Base-by-base conservation (phyloP, 306 rosid genomes). In the peach (Prunus persica) region DNA sequence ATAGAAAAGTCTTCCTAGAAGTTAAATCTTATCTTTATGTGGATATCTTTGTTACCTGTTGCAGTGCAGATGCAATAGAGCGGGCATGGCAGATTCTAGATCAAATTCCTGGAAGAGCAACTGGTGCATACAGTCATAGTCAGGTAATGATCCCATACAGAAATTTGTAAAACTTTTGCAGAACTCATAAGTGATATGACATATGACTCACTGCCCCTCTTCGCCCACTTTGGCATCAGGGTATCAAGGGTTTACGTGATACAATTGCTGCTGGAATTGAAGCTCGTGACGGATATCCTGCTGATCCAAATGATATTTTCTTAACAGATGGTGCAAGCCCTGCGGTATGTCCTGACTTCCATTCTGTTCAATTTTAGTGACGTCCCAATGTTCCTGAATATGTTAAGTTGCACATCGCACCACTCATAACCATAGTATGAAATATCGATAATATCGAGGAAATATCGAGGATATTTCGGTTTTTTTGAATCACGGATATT, bases 291-390 rank as follows among this genome's bases (percentile, higher is more conserved):
- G 98, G 94, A 46, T 91, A 79, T 82, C 90, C 97, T 71, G 84
- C 87, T 54, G 77, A 91, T 91, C 85, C 96, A 28, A 84, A 87
- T 73, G 93, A 90, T 79, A 82, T 91, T 81, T 93, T 90, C 86
- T 81, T 93, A 83, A 91, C 98, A n/a, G 96, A 91, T 71, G 97
- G 98, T 66, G 98, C 98, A 82, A 93, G 96, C 84, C 98, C 97
- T 30, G 97, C 87, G 66, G 96, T 93, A 85, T 43, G 3, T 60
- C n/a, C 19, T 3, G 27, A 73, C 27, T 61, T 41, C 12, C 57
- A 46, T 60, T 14, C 57, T 58, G 47, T 57, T 72, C 41, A 28
- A 3, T 58, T 84, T 62, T 65, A 25, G 67, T 67, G 22, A 50
- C 22, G 9, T 16, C 28, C 19, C 1, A 12, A 8, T 60, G 58